Conservation (phyloP, 192 early-diverging fungal genomes). For the Dissophora globulifera region DNA sequence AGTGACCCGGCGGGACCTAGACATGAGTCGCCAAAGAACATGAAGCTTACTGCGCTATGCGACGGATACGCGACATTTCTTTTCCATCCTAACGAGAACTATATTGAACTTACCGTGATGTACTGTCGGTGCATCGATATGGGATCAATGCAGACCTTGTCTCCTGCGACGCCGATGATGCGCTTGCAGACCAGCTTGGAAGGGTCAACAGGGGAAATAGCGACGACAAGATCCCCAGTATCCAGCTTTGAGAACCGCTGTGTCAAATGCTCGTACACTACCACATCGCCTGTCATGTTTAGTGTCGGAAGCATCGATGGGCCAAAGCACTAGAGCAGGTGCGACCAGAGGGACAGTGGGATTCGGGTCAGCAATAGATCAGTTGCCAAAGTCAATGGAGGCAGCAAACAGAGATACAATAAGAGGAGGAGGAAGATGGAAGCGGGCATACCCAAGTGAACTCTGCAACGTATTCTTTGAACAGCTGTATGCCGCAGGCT, state of each 20-base stretch:
- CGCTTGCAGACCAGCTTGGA: conserved; percentile 80
- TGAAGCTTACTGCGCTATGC: not conserved
- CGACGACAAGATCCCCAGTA: conserved; percentile 86
- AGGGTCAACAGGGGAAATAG: conserved; percentile 75
- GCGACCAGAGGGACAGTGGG: not conserved
- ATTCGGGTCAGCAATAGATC: no score
- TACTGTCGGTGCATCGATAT: conserved; percentile 65
- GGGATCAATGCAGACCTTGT: conserved; percentile 84
- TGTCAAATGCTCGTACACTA: conserved; percentile 77
- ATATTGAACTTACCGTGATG: conserved; percentile 60
- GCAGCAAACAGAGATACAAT: no score
- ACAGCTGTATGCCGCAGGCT: conserved; percentile 74
- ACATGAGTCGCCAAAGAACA: not conserved
- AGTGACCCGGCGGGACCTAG: conserved; percentile 84
- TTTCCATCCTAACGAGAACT: no score
- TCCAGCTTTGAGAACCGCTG: conserved; percentile 60
- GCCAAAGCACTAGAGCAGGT: conserved; percentile 71
- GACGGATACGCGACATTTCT: no score
- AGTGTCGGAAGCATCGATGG: conserved; percentile 95
- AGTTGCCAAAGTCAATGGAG: no score
- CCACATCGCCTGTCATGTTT: conserved; percentile 82
- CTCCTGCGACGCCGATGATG: conserved; percentile 85
- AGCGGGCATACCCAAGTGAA: conserved; percentile 73
- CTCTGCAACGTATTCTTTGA: conserved; percentile 81
- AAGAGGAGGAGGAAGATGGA: not conserved